These are phyloP conservation scores for Moesziomyces sp. DNA, from an alignment of 1,284 basidiomycete genomes.

Conservation along the genomic window DNA sequence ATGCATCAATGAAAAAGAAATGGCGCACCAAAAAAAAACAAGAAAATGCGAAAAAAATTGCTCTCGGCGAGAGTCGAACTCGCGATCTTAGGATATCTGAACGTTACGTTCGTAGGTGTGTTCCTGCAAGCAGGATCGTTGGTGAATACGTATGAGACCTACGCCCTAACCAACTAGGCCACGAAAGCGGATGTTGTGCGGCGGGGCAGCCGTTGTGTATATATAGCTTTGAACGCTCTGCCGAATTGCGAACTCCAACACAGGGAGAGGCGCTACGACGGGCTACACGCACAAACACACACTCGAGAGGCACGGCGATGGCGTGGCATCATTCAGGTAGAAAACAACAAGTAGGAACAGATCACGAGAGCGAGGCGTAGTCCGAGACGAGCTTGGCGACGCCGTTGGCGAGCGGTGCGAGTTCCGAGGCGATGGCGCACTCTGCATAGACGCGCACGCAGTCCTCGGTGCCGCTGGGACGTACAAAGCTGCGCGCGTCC, in stretches of 20 bases:
- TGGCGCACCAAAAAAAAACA: background rate
- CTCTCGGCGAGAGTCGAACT: conserved; percentile 44
- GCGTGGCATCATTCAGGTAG: too few species aligned
- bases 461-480: conserved; percentile 98
- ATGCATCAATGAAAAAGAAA: background rate
- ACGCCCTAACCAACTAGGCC: conserved; percentile 52
- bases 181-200: conserved; percentile 16
- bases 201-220: background rate
- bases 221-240: too few species aligned
- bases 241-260: too few species aligned
- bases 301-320: too few species aligned
- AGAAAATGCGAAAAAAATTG: conserved; percentile 14
- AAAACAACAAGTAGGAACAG: background rate
- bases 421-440: conserved; percentile 78
- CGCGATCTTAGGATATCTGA: conserved; percentile 45
- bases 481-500: conserved; percentile 88
- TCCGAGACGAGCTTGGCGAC: conserved; percentile 58
- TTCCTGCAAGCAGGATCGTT: conserved; percentile 36
- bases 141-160: conserved; percentile 40
- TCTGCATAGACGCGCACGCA: conserved; percentile 98
- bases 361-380: conserved; percentile 20
- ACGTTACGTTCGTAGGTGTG: conserved; percentile 26
- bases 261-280: too few species aligned
- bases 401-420: conserved; percentile 71
- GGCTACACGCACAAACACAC: too few species aligned